Evolutionary conservation across 129 eudicot genomes (phyloP).

Genomic region (Logfia minima): DNA sequence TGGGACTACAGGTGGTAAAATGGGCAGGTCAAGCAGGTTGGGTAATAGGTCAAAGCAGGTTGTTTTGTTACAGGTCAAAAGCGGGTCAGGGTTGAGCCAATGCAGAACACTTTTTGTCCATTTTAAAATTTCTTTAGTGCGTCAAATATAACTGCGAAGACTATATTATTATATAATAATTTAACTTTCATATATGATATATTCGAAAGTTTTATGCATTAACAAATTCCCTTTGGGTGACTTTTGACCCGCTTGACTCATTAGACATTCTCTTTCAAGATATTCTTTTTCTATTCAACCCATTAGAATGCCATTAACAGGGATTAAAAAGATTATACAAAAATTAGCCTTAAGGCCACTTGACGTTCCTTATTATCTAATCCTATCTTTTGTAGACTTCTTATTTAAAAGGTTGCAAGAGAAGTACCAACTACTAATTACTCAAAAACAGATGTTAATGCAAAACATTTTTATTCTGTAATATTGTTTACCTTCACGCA

Average conservation of each 20-base stretch:
- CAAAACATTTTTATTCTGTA: not conserved
- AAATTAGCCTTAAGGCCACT: too few species aligned
- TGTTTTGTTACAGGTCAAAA: not conserved
- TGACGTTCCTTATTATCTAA: not conserved
- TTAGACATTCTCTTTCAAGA: not conserved
- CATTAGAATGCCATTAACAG: too few species aligned
- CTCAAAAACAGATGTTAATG: not conserved
- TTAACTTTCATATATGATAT: not conserved
- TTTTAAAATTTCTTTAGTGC: not conserved
- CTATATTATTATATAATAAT: not conserved
- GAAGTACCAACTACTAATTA: not conserved
- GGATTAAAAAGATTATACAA: too few species aligned
- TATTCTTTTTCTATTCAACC: too few species aligned
- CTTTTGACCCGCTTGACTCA: not conserved
- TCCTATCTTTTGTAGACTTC: too few species aligned
- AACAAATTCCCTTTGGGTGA: not conserved
- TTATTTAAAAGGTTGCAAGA: not conserved
- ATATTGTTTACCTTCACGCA: constrained; percentile 66
- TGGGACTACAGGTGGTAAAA: not conserved
- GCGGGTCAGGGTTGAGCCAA: not conserved
- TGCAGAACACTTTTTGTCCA: not conserved
- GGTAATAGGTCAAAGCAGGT: constrained; percentile 1
- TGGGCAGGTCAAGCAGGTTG: not conserved
- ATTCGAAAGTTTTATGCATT: not conserved
- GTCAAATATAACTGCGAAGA: not conserved